phyloP scores from a whole-genome alignment of 2,329 filamentous ascomycete genomes.

The Polychaeton citri region DNA sequence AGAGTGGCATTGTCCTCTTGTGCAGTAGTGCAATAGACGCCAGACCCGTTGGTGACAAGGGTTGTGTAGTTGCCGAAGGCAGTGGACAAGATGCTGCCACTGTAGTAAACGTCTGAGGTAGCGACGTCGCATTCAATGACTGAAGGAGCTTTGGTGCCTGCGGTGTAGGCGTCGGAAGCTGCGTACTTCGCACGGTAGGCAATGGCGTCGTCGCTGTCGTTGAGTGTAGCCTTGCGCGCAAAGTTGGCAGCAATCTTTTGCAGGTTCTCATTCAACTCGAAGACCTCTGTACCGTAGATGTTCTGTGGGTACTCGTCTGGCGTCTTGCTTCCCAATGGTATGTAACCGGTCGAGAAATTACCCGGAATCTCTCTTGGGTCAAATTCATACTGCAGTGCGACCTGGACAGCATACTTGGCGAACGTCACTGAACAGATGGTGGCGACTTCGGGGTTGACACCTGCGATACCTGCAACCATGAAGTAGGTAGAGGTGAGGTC shows the following conservation, averaged over 20 bases:
- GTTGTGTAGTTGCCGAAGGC: conserved; percentile 53
- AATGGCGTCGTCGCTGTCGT: conserved; percentile 23
- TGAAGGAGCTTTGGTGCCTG: conserved; percentile 35
- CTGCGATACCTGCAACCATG: conserved; percentile 57
- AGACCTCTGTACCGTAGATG: conserved; percentile 31
- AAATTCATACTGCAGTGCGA: conserved; percentile 64
- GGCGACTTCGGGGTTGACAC: conserved; percentile 55
- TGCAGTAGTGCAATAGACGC: conserved; percentile 55
- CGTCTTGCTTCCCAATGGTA: conserved; percentile 45
- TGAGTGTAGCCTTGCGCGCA: conserved; percentile 22
- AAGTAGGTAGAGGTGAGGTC: conserved; percentile 58
- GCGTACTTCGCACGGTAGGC: conserved; percentile 26
- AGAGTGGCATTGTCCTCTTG: conserved; percentile 62
- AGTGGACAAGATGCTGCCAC: conserved; percentile 45
- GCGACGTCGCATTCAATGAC: conserved; percentile 54
- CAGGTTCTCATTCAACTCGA: conserved; percentile 27
- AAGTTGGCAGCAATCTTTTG: conserved; percentile 21
- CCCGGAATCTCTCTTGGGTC: conserved; percentile 54
- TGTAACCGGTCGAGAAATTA: conserved; percentile 55
- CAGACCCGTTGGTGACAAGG: conserved; percentile 54
- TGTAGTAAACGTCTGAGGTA: conserved; percentile 61
- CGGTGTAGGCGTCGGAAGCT: conserved; percentile 21
- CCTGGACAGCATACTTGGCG: conserved; percentile 57
- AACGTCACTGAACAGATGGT: conserved; percentile 56
- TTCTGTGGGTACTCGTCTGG: conserved; percentile 32